Conservation (phyloP, 2,329 filamentous ascomycete species). For the Pseudocercospora eumusae region DNA sequence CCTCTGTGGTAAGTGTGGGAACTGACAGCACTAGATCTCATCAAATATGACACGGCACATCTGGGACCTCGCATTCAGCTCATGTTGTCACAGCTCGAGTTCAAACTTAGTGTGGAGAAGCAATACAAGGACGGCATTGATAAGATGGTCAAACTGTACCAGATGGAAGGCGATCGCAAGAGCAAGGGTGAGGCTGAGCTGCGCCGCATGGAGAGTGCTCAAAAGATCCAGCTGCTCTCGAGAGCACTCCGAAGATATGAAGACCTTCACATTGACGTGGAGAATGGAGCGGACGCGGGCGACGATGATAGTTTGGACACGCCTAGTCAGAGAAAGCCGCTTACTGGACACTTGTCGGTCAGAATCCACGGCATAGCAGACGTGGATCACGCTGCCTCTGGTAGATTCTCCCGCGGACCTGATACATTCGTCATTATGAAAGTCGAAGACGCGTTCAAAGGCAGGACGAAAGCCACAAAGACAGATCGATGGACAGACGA, state of each 20-base stretch:
- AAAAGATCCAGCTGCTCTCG: constrained; percentile 94
- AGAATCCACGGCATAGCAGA: constrained; percentile 87
- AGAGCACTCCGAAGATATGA: constrained; percentile 96
- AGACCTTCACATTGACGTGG: constrained; percentile 89
- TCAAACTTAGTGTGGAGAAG: constrained; percentile 97
- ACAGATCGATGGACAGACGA: constrained; percentile 92
- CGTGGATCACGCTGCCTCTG: constrained; percentile 83
- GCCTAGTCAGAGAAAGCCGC: constrained; percentile 91
- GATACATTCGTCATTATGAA: constrained; percentile 97
- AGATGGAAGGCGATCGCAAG: constrained; percentile 95
- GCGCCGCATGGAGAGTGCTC: constrained; percentile 88
- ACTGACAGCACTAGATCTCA: constrained; percentile 67
- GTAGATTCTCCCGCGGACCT: constrained; percentile 82
- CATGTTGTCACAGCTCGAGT: constrained; percentile 97
- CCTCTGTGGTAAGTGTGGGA: neutral
- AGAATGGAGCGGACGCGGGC: constrained; percentile 36
- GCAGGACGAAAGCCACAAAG: constrained; percentile 79
- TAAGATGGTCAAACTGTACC: constrained; percentile 97
- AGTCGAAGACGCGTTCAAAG: constrained; percentile 90
- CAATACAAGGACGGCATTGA: constrained; percentile 99
- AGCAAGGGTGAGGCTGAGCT: constrained; percentile 91
- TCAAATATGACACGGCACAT: constrained; percentile 96
- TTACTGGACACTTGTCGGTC: constrained; percentile 86
- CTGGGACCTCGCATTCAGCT: constrained; percentile 96
- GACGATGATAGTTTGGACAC: constrained; percentile 98